Percentiles rank a stretch among this genome's conserved stretches.
Evolutionary conservation across 148 eudicot species (phyloP).

Genomic region (Pharnaceum exiguum): DNA sequence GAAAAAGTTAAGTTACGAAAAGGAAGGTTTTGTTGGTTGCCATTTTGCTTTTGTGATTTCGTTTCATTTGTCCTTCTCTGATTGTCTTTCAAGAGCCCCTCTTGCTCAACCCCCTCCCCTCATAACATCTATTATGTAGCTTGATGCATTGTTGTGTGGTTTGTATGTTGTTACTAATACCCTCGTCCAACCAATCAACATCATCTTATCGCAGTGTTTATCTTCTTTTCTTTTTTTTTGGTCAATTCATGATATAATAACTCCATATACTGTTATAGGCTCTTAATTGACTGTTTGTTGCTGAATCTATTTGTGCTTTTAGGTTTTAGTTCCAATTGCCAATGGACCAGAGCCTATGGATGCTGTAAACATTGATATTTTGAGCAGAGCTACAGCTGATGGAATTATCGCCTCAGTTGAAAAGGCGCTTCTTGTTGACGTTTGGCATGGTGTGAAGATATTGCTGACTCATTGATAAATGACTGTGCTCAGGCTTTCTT

Average conservation of each 20-base stretch:
- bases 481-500: constrained; percentile 52
- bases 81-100: too few species aligned
- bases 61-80: too few species aligned
- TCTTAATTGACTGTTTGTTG: not conserved
- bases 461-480: constrained; percentile 71
- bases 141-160: too few species aligned
- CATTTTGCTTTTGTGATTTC: too few species aligned
- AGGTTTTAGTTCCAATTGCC: constrained; percentile 94
- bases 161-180: too few species aligned
- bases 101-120: too few species aligned
- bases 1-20: too few species aligned
- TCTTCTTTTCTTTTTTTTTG: too few species aligned
- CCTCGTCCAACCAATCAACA: not conserved
- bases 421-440: constrained; percentile 62
- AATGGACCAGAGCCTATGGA: constrained; percentile 96
- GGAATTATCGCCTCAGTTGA: constrained; percentile 95
- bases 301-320: constrained; percentile 5
- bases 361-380: constrained; percentile 76
- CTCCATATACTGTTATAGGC: not conserved
- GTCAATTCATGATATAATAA: too few species aligned
- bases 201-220: not conserved
- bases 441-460: constrained; percentile 76
- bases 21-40: too few species aligned
- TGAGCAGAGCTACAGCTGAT: constrained; percentile 87
- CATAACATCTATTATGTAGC: too few species aligned